Evolutionary conservation across 2,329 filamentous ascomycete genomes (phyloP).

Genomic region (Ascochyta rabiei): DNA sequence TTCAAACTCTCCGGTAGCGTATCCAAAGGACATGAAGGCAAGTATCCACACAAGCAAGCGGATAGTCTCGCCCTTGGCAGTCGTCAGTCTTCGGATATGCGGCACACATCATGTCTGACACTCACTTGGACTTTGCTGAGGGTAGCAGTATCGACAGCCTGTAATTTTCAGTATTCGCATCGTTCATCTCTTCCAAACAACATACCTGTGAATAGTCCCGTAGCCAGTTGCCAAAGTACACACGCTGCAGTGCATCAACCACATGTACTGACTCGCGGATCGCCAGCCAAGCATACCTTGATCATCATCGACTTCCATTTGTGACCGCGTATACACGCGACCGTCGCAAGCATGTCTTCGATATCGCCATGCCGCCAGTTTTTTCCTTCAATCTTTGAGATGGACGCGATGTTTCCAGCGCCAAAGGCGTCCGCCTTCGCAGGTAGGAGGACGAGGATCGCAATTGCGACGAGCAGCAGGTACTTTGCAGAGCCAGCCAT

Average conservation of each 20-base stretch:
- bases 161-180: constrained; percentile 49
- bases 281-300: constrained; percentile 36
- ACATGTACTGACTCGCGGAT: background rate
- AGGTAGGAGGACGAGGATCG: constrained; percentile 46
- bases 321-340: constrained; percentile 52
- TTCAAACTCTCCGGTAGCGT: constrained; percentile 63
- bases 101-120: constrained; percentile 12
- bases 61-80: constrained; percentile 56
- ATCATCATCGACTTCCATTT: constrained; percentile 55
- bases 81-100: constrained; percentile 28
- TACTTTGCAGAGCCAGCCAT: constrained; percentile 45
- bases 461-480: constrained; percentile 44
- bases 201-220: constrained; percentile 62
- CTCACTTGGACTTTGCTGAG: constrained; percentile 56
- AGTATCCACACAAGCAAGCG: constrained; percentile 62
- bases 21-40: constrained; percentile 63
- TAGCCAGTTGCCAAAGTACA: constrained; percentile 55
- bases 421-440: constrained; percentile 52
- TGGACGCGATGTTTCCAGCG: constrained; percentile 54
- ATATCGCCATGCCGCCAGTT: constrained; percentile 62
- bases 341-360: constrained; percentile 57
- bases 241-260: constrained; percentile 38
- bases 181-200: constrained; percentile 25
- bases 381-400: constrained; percentile 51
- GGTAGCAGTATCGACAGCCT: constrained; percentile 62